Conservation (phyloP, 306 rosid genomes). For the Medicago lupulina region DNA sequence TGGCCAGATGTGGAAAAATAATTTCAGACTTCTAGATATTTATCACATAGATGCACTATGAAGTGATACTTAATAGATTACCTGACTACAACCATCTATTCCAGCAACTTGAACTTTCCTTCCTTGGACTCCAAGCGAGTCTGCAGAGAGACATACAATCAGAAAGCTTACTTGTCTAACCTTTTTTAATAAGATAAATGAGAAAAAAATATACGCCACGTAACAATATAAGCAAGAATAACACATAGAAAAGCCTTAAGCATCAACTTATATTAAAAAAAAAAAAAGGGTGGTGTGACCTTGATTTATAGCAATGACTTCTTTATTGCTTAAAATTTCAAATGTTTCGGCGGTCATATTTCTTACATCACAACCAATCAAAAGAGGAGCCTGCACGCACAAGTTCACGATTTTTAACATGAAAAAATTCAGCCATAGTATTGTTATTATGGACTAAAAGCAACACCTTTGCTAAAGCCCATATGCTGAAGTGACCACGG, state of each 20-base stretch:
- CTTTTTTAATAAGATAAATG: constrained; percentile 16
- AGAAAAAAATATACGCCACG: constrained; percentile 15
- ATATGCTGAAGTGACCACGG: constrained; percentile 95
- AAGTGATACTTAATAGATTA: constrained; percentile 36
- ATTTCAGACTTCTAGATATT: neutral
- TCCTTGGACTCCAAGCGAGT: constrained; percentile 92
- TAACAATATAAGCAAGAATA: constrained; percentile 2
- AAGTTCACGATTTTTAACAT: constrained; percentile 36
- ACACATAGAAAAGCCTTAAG: constrained; percentile 19
- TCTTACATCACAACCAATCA: constrained; percentile 87
- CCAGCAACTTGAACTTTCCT: constrained; percentile 78
- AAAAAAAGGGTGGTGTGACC: constrained; percentile 53
- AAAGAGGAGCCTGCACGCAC: constrained; percentile 86
- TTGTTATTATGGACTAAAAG: constrained; percentile 18
- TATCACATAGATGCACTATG: too few relatives aligned
- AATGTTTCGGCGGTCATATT: constrained; percentile 75
- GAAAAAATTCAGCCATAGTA: constrained; percentile 28
- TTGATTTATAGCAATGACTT: constrained; percentile 91
- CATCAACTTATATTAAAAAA: constrained; percentile 20
- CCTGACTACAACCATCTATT: constrained; percentile 74
- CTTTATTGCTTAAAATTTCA: constrained; percentile 73
- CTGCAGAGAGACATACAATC: constrained; percentile 53
- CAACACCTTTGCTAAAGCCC: constrained; percentile 94
- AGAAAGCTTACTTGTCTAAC: constrained; percentile 20
- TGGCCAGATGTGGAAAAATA: neutral